Base-by-base conservation (phyloP, 2,329 filamentous ascomycete species). In the Tolypocladium nubicola region DNA sequence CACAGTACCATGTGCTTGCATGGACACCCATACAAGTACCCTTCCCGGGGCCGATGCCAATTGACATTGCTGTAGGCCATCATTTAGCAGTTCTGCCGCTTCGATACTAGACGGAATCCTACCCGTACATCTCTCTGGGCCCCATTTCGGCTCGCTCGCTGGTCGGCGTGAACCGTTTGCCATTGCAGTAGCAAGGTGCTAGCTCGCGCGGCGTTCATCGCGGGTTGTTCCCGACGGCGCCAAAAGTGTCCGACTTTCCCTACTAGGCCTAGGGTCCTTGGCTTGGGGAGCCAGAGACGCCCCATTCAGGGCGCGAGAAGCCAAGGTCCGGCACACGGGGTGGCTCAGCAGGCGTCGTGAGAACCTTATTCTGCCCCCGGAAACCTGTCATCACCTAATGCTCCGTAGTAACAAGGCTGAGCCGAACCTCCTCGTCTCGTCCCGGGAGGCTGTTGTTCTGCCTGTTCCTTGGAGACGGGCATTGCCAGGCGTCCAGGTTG, bases 351-450 rank as follows among this genome's bases (percentile, higher is more conserved):
- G 41, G 41, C 39, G 37, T 47, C 61, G 65, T 66, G 65, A 66
- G 65, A 66, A 66, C 65, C 65, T 66, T 66, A 66, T 61, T 65
- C 63, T 26, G 23, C 61, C 59, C 59, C 59, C 63, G 40, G 39
- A 37, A 40, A 33, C 33, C 13, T 37, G 38, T 43, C 49, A 52
- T 49, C 35, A 21, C n/a, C 41, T 37, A 50, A 57, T 26, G 23
- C 23, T 26, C 23, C 23, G 23, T 35, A 56, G 23, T 16, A 47
- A 23, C 37, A 52, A 52, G 52, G 52, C 55, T 57, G 57, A 57
- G 35, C 23, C 16, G 52, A 49, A n/a, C 35, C 23, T 9, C 16
- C 30, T 4, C 26, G 52, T n/a, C 26, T 45, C 19, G 26, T 30
- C 16, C 1, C 14, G n/a, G 19, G 4, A 26, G 8, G 19, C 50